Evolutionary conservation across 306 rosid genomes (phyloP).

Genomic region (Gastrolobium bilobum): DNA sequence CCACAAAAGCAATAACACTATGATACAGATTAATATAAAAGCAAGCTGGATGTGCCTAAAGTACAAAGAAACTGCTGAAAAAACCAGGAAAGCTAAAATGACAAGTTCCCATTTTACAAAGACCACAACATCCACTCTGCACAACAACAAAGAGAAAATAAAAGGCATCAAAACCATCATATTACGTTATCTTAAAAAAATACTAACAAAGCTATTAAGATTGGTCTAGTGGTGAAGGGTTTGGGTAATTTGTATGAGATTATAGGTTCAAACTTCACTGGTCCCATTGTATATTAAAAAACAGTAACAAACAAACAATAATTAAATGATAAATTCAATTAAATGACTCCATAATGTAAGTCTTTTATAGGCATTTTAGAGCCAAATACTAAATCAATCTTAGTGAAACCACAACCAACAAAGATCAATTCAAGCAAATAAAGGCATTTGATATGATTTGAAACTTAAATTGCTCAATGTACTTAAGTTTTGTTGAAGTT

Average conservation of each 20-base stretch:
- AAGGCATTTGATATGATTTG: background rate
- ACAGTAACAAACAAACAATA: constrained; percentile 28
- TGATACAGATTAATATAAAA: constrained; percentile 74
- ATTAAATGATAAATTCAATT: constrained; percentile 8
- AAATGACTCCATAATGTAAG: background rate
- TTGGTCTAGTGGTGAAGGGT: no score
- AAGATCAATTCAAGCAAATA: background rate
- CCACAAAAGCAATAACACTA: constrained; percentile 84
- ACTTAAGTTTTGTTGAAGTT: background rate
- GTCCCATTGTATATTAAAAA: no score
- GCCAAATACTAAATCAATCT: background rate
- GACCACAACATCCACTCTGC: constrained; percentile 99
- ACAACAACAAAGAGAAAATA: constrained; percentile 50
- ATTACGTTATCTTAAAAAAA: constrained; percentile 16
- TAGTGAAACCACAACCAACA: background rate
- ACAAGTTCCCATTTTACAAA: constrained; percentile 98
- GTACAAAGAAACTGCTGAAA: constrained; percentile 91
- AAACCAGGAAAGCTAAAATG: constrained; percentile 91
- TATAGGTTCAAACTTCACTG: no score
- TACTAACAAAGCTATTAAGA: no score
- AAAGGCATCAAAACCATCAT: constrained; percentile 27
- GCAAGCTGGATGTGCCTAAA: constrained; percentile 89
- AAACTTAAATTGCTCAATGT: constrained; percentile 12
- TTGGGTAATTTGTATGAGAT: no score
- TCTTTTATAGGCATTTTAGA: constrained; percentile 1